Evolutionary conservation across 176 grass and related monocot species (phyloP).

Genomic region (Triticum monococcum): DNA sequence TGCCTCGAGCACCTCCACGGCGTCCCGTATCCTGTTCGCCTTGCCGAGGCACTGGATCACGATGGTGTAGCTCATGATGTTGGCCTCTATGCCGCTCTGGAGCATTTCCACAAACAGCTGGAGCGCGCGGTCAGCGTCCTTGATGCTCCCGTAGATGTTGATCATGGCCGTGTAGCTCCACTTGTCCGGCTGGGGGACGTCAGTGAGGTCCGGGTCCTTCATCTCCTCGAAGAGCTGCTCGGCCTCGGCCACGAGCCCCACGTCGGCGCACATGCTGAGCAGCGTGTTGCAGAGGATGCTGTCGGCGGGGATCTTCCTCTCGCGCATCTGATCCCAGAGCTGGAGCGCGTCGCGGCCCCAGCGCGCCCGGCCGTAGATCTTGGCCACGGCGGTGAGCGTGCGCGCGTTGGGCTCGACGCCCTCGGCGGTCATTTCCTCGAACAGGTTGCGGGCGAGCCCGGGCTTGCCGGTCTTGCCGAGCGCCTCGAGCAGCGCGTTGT

Average conservation of each 20-base stretch:
- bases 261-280: conserved; percentile 90
- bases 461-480: conserved; percentile 66
- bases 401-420: conserved; percentile 76
- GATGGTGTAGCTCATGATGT: conserved; percentile 89
- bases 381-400: conserved; percentile 82
- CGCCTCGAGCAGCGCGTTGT: conserved; percentile 86
- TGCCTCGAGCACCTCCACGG: conserved; percentile 44
- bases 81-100: conserved; percentile 40
- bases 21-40: conserved; percentile 48
- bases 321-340: conserved; percentile 69
- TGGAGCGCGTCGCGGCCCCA: conserved; percentile 76
- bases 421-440: conserved; percentile 67
- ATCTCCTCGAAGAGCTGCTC: conserved; percentile 86
- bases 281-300: conserved; percentile 91
- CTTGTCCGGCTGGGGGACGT: conserved; percentile 54
- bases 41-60: conserved; percentile 91
- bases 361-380: conserved; percentile 79
- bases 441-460: conserved; percentile 70
- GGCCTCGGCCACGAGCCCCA: conserved; percentile 64
- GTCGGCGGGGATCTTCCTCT: conserved; percentile 62
- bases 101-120: conserved; percentile 80
- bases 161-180: conserved; percentile 96
- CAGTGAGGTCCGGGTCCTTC: conserved; percentile 30
- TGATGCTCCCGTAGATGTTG: conserved; percentile 76
- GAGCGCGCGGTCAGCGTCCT: conserved; percentile 54